A percentile compares a stretch with the other conserved stretches of the same genome.
These are phyloP conservation scores for Lachnellula cervina DNA, from an alignment of 2,329 filamentous ascomycete genomes.

Conservation along the genomic window DNA sequence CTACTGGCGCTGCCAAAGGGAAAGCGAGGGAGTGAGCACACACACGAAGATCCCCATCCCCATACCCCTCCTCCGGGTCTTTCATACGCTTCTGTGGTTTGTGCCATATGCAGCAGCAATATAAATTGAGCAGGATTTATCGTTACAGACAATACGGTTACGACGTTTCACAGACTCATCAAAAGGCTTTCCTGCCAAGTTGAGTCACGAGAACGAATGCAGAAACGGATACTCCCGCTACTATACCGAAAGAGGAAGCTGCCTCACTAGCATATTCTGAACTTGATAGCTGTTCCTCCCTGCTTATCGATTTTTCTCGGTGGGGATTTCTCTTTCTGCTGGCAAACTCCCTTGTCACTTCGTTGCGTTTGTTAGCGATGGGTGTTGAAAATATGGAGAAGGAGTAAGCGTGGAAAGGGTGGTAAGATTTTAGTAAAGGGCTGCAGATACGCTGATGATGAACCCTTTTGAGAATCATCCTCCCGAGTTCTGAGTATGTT, in stretches of 20 bases:
- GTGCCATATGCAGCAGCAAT: constrained; percentile 18
- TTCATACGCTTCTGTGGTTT: neutral
- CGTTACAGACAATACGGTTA: constrained; percentile 25
- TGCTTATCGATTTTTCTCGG: constrained; percentile 7
- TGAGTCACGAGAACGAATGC: constrained; percentile 25
- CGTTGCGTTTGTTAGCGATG: neutral
- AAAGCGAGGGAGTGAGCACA: neutral
- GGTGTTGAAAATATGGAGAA: constrained; percentile 11
- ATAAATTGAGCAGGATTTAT: constrained; percentile 20
- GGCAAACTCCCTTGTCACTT: neutral
- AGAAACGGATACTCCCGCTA: constrained; percentile 25
- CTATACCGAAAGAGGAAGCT: neutral
- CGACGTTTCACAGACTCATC: constrained; percentile 19
- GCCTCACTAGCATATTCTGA: neutral
- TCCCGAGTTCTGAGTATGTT: neutral
- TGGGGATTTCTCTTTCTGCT: constrained; percentile 11
- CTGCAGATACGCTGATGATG: constrained; percentile 9
- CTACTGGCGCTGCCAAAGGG: neutral
- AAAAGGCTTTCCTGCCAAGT: constrained; percentile 2
- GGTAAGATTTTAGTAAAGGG: constrained; percentile 7
- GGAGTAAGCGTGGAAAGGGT: constrained; percentile 15
- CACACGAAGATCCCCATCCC: constrained; percentile 1
- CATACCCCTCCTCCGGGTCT: constrained; percentile 7
- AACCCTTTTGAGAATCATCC: neutral
- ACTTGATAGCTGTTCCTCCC: constrained; percentile 5